Base-by-base conservation (phyloP, 768 basidiomycete genomes). In the Thelephora ganbajun region DNA sequence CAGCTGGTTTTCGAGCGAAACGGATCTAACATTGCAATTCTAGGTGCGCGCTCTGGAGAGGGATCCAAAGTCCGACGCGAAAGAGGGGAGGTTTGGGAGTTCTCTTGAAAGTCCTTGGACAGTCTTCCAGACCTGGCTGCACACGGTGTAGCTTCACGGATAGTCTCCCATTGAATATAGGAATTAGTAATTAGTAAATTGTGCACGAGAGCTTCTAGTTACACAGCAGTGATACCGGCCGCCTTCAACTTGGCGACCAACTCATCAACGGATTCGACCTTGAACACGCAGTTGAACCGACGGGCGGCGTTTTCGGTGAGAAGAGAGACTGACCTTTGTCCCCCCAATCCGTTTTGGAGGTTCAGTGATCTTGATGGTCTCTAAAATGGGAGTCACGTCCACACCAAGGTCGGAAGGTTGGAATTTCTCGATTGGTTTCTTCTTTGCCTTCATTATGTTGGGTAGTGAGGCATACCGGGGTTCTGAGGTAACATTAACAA, bases 371-470 rank as follows among this genome's bases (percentile, higher is more conserved):
- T 85, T 88, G 58, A 98, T 57, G 0, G 80, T 89, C 68, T 96
- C 87, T 22, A 98, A 66, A 30, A 76, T 72, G 13, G 91, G 90
- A 0, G 78, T 74, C 47, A 89, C 74, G 66, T 98, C 90, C 19
- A 97, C 69, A 6, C 80, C 79, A 19, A 98, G 78, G 55, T 92
- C 90, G 19, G 71, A 69, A 1, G 90, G 71, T 13, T 76, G 76
- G 45, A 96, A 57, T 59, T 87, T 91, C 65, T 93, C 82, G 37
- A 97, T 65, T 12, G 85, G 82, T 69, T 99, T 99, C 75, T 97
- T 99, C 74, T 97, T 98, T n/a, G 96, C 96, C 65, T 94, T 93
- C 89, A 94, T 94, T 64, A 94, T 94, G 56, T 90, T 92, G 3
- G 91, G 90, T 50, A 99, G 63, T n/a, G 93, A 91, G 0, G 96